phyloP scores from a whole-genome alignment of 1,284 basidiomycete species.

The Tilletia indica region DNA sequence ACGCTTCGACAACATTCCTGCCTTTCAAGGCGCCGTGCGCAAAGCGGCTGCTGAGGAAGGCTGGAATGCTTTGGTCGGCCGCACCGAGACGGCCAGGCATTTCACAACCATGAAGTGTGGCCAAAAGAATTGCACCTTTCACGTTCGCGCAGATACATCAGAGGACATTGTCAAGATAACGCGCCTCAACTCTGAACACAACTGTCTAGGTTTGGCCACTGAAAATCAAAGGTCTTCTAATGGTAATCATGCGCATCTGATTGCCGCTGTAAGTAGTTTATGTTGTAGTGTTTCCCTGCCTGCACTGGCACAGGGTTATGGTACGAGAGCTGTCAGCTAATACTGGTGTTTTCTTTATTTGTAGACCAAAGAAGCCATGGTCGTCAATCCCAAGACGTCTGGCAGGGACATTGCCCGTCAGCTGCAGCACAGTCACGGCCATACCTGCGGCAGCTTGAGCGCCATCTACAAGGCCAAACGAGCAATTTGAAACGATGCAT shows the following conservation, averaged over 20 bases:
- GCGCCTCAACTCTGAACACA: background rate
- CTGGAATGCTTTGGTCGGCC: no score
- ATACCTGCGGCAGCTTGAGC: no score
- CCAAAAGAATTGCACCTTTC: no score
- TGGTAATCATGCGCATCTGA: background rate
- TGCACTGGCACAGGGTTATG: no score
- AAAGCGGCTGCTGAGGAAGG: no score
- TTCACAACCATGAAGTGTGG: no score
- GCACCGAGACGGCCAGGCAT: no score
- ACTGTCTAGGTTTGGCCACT: background rate
- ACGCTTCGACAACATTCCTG: no score
- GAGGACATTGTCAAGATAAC: background rate
- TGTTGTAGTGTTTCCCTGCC: no score
- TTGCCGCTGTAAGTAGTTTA: background rate
- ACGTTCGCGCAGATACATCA: background rate
- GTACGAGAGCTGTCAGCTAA: no score
- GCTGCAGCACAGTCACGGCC: background rate
- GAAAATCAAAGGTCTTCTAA: background rate
- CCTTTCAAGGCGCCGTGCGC: no score
- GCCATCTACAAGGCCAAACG: background rate
- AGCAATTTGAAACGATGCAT: background rate
- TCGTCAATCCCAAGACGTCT: background rate
- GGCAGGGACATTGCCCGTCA: background rate
- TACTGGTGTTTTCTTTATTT: no score
- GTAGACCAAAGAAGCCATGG: background rate